Evolutionary conservation across 148 eudicot species (phyloP), one percentile per base, ranked within the genome.

Genomic region (Rheum nobile): DNA sequence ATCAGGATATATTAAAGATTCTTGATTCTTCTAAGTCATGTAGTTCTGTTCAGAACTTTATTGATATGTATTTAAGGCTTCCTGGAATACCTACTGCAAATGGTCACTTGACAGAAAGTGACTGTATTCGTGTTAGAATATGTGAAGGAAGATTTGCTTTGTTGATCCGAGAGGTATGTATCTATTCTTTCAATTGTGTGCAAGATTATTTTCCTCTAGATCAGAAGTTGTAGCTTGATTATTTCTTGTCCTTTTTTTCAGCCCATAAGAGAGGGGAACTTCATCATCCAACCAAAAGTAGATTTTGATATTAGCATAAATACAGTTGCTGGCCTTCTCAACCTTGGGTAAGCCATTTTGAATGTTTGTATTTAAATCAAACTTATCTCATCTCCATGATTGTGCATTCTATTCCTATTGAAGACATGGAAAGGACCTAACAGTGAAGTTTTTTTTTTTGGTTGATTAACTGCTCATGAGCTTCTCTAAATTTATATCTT

Each of bases 191-290:
- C 26, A 21, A 24, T 41, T 70, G 19, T 57, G 35, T 46, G 38
- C 17, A 22, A 71, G 32, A 21, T 71, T 28, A 39, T 38, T 50
- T 22, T 26, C 21, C 48, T 57, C 46, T 22, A 12, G 13, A 32
- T 6, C 44, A 48, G 19, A 29, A 34, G 29, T 5, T 32, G 35
- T 54, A 57, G 61, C 34, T 39, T 46, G 21, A 28, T 21, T 14
- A 13, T 24, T 9, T 42, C 44, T 8, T 78, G 42, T 28, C 19
- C 22, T 50, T 73, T 61, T 28, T 52, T 73, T 73, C 82, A 95
- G 98, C 98, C 98, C 59, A 95, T 95, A 77, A 87, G 88, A 87
- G 98, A 95, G 84, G 97, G 98, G 68, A 81, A 91, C 86, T 95
- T 85, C 76, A 90, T 95, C 71, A 91, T 95, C 78, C 98, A 95